Evolutionary conservation across 1,284 basidiomycete genomes (phyloP).

Genomic region (Irpex rosettiformis): DNA sequence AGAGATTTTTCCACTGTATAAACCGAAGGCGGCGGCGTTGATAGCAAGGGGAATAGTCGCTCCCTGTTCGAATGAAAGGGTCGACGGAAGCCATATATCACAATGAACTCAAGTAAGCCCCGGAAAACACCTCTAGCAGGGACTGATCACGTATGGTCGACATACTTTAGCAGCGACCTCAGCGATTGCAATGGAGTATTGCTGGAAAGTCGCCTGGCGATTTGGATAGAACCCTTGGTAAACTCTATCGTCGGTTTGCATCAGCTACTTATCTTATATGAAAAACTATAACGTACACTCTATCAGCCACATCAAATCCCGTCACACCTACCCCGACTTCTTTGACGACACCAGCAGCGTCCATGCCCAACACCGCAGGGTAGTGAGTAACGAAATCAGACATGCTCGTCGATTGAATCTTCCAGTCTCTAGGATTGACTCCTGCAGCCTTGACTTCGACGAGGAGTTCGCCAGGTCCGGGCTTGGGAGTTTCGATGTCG

Average conservation of each 20-base stretch:
- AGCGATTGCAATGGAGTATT: constrained; percentile 41
- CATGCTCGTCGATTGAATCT: constrained; percentile 27
- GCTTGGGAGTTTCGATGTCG: not conserved
- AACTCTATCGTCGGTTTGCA: constrained; percentile 29
- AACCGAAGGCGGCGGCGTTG: constrained; percentile 35
- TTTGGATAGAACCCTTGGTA: constrained; percentile 36
- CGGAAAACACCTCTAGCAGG: too few species aligned
- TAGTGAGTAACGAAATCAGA: constrained; percentile 27
- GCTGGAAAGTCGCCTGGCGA: constrained; percentile 43
- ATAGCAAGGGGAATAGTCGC: constrained; percentile 37
- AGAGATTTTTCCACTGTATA: constrained; percentile 32
- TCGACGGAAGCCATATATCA: constrained; percentile 29
- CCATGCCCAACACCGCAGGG: constrained; percentile 47
- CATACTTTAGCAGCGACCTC: constrained; percentile 40
- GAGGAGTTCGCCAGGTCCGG: constrained; percentile 10
- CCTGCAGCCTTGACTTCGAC: constrained; percentile 10
- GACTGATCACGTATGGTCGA: not conserved
- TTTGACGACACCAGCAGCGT: constrained; percentile 54
- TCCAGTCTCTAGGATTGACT: constrained; percentile 18
- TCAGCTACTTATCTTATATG: not conserved
- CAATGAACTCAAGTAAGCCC: not conserved
- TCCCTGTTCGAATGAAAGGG: constrained; percentile 29
- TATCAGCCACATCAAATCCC: constrained; percentile 49
- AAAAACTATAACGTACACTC: constrained; percentile 37
- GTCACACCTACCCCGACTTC: constrained; percentile 48